These are phyloP conservation scores for Aspergillus tanneri DNA, from an alignment of 2,329 filamentous ascomycete species.

Conservation along the genomic window DNA sequence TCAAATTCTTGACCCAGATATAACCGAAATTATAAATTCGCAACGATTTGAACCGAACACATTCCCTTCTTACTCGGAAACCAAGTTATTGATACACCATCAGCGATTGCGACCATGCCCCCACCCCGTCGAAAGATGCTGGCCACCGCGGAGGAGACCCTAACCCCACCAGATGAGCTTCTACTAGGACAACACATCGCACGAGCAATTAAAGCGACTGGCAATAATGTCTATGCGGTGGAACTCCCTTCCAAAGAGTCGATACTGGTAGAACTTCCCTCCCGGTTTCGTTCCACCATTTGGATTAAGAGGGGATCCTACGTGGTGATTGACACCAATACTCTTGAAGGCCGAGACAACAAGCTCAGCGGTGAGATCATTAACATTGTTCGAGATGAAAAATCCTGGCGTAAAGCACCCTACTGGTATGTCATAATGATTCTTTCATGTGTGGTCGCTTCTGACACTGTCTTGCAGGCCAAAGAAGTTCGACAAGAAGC, in stretches of 20 bases:
- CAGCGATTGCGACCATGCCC: conserved; percentile 55
- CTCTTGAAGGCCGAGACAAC: conserved; percentile 66
- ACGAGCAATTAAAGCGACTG: conserved; percentile 75
- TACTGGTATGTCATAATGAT: conserved; percentile 69
- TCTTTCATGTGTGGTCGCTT: not conserved
- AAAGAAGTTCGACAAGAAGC: conserved; percentile 70
- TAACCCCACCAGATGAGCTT: conserved; percentile 58
- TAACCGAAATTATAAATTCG: not conserved
- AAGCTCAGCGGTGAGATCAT: conserved; percentile 86
- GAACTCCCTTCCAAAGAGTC: conserved; percentile 65
- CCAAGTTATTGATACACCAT: conserved; percentile 55
- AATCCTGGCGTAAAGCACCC: conserved; percentile 79
- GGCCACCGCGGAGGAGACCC: conserved; percentile 72
- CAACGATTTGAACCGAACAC: not conserved
- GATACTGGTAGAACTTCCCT: conserved; percentile 75
- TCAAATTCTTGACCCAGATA: too few species aligned
- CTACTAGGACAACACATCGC: conserved; percentile 63
- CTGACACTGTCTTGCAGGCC: conserved; percentile 58
- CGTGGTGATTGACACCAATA: conserved; percentile 73
- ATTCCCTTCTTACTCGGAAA: not conserved
- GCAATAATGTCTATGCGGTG: conserved; percentile 85
- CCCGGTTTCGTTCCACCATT: conserved; percentile 85
- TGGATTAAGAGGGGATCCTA: conserved; percentile 90
- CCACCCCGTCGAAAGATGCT: conserved; percentile 74
- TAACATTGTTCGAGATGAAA: conserved; percentile 89